These are phyloP conservation scores for Saitozyma podzolica DNA, from an alignment of 768 basidiomycete species.

Conservation along the genomic window DNA sequence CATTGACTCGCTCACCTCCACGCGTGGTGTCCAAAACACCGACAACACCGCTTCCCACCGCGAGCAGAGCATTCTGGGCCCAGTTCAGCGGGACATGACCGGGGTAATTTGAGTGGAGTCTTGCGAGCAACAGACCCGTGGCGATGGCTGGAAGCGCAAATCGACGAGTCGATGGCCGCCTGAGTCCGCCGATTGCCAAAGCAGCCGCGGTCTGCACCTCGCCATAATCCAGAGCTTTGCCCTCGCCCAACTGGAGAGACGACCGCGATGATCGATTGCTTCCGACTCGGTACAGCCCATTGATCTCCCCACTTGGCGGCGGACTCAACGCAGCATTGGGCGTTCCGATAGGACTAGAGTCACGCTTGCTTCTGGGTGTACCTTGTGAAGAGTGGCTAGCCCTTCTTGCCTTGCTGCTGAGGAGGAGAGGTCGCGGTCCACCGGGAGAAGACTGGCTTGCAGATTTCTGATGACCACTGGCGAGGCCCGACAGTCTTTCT, in stretches of 20 bases:
- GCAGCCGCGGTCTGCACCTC: not conserved
- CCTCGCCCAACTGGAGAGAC: not conserved
- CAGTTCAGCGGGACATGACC: constrained; percentile 66
- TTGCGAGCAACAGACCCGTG: not conserved
- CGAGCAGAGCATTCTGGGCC: constrained; percentile 81
- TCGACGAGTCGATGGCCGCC: not conserved
- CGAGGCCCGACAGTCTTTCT: constrained; percentile 3
- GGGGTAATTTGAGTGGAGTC: constrained; percentile 30
- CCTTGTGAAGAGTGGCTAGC: constrained; percentile 5
- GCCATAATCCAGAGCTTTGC: not conserved
- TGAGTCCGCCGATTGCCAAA: constrained; percentile 1
- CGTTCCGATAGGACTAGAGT: not conserved
- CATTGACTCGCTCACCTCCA: constrained; percentile 71
- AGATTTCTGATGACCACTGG: not conserved
- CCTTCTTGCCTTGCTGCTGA: constrained; percentile 12
- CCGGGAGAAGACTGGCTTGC: not conserved
- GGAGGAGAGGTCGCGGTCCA: constrained; percentile 5
- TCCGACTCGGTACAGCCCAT: constrained; percentile 9
- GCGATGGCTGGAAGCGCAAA: not conserved
- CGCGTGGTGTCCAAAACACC: constrained; percentile 71
- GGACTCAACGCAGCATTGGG: constrained; percentile 9
- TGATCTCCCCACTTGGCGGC: not conserved
- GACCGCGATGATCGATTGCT: constrained; percentile 3
- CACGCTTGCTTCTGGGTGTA: not conserved
- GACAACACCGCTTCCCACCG: constrained; percentile 80